Evolutionary conservation across 345 rosid genomes (phyloP).

Genomic region (Boechera stricta): DNA sequence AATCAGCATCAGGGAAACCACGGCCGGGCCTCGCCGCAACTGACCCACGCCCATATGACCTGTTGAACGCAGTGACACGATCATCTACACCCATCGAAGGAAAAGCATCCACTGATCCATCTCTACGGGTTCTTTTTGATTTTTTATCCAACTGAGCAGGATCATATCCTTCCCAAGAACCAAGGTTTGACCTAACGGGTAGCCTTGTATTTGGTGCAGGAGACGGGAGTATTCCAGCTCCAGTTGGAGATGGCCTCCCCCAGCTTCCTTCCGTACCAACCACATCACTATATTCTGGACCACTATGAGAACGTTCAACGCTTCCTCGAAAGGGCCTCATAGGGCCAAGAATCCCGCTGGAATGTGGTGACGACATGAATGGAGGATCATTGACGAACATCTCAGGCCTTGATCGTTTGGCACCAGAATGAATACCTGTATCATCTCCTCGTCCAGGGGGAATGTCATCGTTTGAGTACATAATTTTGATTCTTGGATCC

Average conservation of each 20-base stretch:
- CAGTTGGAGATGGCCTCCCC: conserved; percentile 74
- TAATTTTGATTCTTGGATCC: conserved; percentile 87
- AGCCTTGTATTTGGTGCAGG: conserved; percentile 62
- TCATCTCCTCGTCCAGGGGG: conserved; percentile 69
- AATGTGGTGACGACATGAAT: conserved; percentile 51
- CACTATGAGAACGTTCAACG: conserved; percentile 55
- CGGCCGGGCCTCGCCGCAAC: conserved; percentile 49
- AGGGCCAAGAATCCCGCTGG: conserved; percentile 50
- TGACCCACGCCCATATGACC: conserved; percentile 54
- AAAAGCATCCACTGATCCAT: conserved; percentile 55
- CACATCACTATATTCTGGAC: conserved; percentile 61
- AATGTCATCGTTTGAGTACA: conserved; percentile 73
- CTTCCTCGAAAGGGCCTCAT: conserved; percentile 57
- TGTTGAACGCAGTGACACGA: conserved; percentile 55
- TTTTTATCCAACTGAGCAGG: conserved; percentile 63
- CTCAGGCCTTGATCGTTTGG: conserved; percentile 65
- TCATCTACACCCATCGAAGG: conserved; percentile 62
- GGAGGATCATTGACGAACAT: conserved; percentile 54
- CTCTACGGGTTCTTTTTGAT: conserved; percentile 74
- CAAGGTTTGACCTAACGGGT: conserved; percentile 55
- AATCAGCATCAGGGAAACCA: conserved; percentile 56
- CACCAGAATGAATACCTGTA: conserved; percentile 57
- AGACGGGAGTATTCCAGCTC: conserved; percentile 57
- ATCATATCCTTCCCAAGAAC: conserved; percentile 82
- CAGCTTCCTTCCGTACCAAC: conserved; percentile 54